Evolutionary conservation across 2,329 filamentous ascomycete species (phyloP).

Genomic region (Trichoderma arundinaceum): DNA sequence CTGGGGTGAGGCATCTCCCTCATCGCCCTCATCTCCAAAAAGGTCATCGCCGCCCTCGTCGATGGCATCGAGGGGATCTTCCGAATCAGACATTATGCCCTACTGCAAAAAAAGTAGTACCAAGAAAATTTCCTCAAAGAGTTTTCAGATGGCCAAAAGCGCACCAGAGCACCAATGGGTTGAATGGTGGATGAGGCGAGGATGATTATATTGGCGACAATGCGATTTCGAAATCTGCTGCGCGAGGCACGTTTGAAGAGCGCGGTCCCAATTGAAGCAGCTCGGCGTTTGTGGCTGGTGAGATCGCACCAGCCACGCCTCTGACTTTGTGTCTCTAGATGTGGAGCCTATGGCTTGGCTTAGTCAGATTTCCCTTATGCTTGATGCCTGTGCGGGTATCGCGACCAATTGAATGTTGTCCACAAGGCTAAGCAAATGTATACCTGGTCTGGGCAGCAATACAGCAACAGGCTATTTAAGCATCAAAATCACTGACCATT

Average conservation of each 20-base stretch:
- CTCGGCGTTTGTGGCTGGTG: conserved; percentile 19
- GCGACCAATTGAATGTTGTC: neutral
- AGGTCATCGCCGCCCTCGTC: conserved; percentile 66
- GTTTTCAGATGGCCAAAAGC: neutral
- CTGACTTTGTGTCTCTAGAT: neutral
- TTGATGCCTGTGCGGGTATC: neutral
- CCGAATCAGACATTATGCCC: conserved; percentile 60
- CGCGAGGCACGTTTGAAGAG: conserved; percentile 28
- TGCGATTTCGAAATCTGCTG: conserved; percentile 26
- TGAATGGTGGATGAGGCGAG: conserved; percentile 1
- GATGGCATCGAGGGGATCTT: conserved; percentile 58
- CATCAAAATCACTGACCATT: too few relatives aligned
- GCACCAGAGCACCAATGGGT: neutral
- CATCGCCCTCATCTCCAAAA: conserved; percentile 66
- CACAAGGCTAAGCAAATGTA: neutral
- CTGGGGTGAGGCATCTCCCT: conserved; percentile 63
- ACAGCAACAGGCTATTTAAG: too few relatives aligned
- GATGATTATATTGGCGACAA: neutral
- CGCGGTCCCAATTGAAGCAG: conserved; percentile 15
- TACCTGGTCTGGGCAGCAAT: too few relatives aligned
- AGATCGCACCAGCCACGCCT: neutral
- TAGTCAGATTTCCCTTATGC: neutral
- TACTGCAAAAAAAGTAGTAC: neutral
- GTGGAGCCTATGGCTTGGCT: neutral
- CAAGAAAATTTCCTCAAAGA: neutral